Conservation (phyloP, 768 basidiomycete species). For the Sutorius australiensis region DNA sequence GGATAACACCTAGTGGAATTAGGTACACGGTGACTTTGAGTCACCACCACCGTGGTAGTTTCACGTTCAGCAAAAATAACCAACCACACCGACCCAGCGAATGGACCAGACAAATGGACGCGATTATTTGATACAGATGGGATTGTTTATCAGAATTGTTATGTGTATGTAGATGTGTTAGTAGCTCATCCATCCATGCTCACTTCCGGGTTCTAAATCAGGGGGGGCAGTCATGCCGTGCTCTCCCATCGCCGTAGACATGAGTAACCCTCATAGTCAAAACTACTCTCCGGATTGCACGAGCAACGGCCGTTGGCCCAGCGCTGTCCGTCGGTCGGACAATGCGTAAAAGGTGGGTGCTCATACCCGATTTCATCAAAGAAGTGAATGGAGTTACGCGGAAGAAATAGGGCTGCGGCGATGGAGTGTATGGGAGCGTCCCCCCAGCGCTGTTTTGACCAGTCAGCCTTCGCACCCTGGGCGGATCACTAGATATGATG, state of each 20-base stretch:
- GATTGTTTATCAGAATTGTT: background rate
- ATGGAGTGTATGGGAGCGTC: conserved; percentile 92
- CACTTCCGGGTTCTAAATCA: background rate
- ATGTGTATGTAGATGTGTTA: background rate
- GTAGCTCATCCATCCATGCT: background rate
- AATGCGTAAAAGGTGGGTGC: conserved; percentile 28
- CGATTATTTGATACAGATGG: conserved; percentile 4
- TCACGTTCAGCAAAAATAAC: background rate
- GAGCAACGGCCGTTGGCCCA: conserved; percentile 25
- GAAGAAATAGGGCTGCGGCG: conserved; percentile 84
- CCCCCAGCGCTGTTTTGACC: conserved; percentile 69
- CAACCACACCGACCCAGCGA: background rate
- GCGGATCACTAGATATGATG: background rate
- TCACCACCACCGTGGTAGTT: background rate
- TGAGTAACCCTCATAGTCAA: conserved; percentile 29
- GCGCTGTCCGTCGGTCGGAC: conserved; percentile 16
- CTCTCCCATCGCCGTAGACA: conserved; percentile 25
- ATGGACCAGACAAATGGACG: background rate
- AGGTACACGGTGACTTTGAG: background rate
- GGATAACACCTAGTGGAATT: background rate
- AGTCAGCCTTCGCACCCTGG: background rate
- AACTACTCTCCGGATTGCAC: conserved; percentile 19
- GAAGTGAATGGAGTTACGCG: conserved; percentile 88
- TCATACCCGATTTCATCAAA: conserved; percentile 79
- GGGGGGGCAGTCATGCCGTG: background rate